Base-by-base conservation (phyloP, 1,284 basidiomycete genomes). In the Sporisorium reilianum region DNA sequence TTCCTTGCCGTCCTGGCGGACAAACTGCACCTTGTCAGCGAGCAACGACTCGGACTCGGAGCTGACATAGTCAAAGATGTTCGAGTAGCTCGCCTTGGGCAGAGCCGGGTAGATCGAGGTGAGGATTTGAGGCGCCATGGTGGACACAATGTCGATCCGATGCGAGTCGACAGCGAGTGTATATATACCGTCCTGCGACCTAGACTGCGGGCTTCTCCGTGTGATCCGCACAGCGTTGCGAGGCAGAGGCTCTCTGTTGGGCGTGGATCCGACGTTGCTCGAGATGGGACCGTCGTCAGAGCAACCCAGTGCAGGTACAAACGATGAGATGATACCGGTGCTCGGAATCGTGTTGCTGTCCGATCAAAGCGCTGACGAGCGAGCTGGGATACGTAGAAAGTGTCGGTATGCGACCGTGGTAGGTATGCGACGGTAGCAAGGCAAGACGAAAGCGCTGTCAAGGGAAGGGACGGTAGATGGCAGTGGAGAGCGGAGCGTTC, bases 21-120 rank as follows among this genome's bases (percentile, higher is more conserved):
- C 71, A 36, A 74, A 74, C 22, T 69, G 65, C 14, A 74, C 62
- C 71, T 74, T 68, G 65, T 69, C 62, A 45, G 71, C 71, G 42
- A 74, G 71, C 50, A 38, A 60, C 25, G 57, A 41, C 38, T 74
- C 71, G 22, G 65, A 74, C 30, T 69, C 58, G 38, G 65, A 74
- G 71, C 65, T 74, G 65, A 74, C 71, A 44, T 74, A 74, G 66
- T 74, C 71, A 54, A 74, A 74, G 58, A 74, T 69, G 71, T 74
- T 74, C 7, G 66, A 26, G 59, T 69, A 75, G 66, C 71, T 75
- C 41, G 71, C 62, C 63, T 65, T 69, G 45, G 71, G 71, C 58
- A 75, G 59, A 51, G 71, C 36, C 58, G 71, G 66, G 46, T 75
- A 75, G 63, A 75, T 75, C 41, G 71, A 75, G 5, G 71, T 75